Evolutionary conservation across 176 grass and related monocot genomes (phyloP).

Genomic region (Pontederia crassipes): DNA sequence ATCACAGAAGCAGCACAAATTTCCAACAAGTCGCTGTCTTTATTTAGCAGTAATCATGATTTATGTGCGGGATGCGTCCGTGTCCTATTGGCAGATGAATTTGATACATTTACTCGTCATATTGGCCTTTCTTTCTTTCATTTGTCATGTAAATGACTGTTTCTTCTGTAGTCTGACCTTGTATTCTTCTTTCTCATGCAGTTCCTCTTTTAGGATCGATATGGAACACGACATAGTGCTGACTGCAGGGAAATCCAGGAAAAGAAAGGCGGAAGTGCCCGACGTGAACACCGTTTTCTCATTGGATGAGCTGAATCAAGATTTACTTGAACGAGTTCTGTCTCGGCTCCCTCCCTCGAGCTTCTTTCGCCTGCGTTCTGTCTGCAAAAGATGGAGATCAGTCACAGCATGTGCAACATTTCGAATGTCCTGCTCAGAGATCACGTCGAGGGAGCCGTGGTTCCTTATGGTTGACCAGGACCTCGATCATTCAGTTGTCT

Average conservation of each 20-base stretch:
- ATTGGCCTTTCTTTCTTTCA: too few species aligned
- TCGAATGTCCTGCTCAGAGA: slow-evolving; percentile 47
- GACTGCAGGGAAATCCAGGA: slow-evolving; percentile 1
- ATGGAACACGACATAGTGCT: neutral
- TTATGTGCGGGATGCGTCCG: too few species aligned
- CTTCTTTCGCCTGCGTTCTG: slow-evolving; percentile 59
- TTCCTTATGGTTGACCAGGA: slow-evolving; percentile 64
- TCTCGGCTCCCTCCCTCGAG: slow-evolving; percentile 50
- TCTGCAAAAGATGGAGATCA: slow-evolving; percentile 48
- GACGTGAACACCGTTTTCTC: neutral
- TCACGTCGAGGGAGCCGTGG: slow-evolving; percentile 42
- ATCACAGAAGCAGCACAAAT: too few species aligned
- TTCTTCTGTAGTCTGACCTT: neutral
- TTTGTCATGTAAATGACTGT: too few species aligned
- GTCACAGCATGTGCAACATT: slow-evolving; percentile 46
- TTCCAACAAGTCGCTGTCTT: too few species aligned
- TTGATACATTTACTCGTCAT: too few species aligned
- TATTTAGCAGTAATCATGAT: too few species aligned
- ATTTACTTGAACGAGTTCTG: slow-evolving; percentile 73
- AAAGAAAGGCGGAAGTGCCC: slow-evolving; percentile 21
- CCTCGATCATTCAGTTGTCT: slow-evolving; percentile 11
- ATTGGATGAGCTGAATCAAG: slow-evolving; percentile 53
- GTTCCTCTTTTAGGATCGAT: neutral
- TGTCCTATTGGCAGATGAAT: too few species aligned
- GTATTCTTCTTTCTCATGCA: neutral